Percentiles rank a stretch among this genome's conserved stretches.
phyloP scores from a whole-genome alignment of 192 early-diverging fungal species.

The Coemansia sp. region DNA sequence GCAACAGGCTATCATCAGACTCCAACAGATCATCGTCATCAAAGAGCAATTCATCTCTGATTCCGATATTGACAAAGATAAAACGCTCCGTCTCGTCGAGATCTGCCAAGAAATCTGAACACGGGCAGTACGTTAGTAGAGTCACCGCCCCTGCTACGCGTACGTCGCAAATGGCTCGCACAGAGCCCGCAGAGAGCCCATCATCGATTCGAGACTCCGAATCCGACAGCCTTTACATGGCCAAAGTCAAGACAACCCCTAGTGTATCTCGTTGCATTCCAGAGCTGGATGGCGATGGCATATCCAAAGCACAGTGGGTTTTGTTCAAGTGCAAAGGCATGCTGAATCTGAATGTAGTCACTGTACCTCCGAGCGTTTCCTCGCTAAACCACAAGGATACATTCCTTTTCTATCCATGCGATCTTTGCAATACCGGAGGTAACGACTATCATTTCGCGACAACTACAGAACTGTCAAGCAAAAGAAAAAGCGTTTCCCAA shows the following conservation, averaged over 20 bases:
- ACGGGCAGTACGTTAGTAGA: not conserved
- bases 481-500: not conserved
- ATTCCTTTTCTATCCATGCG: constrained; percentile 47
- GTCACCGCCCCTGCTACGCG: not conserved
- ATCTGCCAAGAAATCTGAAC: constrained; percentile 7
- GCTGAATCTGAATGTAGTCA: constrained; percentile 44
- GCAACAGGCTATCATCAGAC: not conserved
- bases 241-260: not conserved
- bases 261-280: not conserved
- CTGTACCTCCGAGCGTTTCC: constrained; percentile 25
- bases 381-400: constrained; percentile 53
- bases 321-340: constrained; percentile 53
- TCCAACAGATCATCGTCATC: constrained; percentile 2
- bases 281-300: not conserved
- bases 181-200: not conserved
- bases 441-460: not conserved
- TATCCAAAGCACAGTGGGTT: constrained; percentile 32
- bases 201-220: not conserved
- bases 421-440: constrained; percentile 19
- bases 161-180: not conserved
- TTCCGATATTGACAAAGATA: constrained; percentile 39
- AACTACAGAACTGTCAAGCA: not conserved
- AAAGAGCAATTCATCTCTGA: not conserved
- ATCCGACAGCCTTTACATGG: not conserved
- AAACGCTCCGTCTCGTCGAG: constrained; percentile 35